A percentile compares a stretch with the other conserved stretches of the same genome.
phyloP scores from a whole-genome alignment of 1,284 basidiomycete genomes.

The Hortiboletus rubellus region DNA sequence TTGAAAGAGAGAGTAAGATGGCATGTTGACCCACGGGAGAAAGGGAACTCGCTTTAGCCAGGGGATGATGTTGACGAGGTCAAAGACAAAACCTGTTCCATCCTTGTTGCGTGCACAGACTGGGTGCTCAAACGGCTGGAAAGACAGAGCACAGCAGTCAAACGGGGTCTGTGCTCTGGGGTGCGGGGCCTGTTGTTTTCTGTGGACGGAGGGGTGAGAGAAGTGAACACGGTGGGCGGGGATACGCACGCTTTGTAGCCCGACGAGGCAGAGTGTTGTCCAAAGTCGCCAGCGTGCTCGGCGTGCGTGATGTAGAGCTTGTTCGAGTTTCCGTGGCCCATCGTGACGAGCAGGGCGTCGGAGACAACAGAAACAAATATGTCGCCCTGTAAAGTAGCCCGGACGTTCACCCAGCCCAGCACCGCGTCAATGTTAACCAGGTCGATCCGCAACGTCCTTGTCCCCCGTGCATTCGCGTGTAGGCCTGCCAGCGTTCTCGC shows the following conservation, averaged over 20 bases:
- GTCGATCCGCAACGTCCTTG: conserved; percentile 31
- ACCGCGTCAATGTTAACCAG: conserved; percentile 38
- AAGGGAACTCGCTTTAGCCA: conserved; percentile 79
- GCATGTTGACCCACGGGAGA: conserved; percentile 10
- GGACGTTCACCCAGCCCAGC: not conserved
- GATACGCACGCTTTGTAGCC: conserved; percentile 66
- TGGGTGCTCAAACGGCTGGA: conserved; percentile 88
- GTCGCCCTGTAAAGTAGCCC: not conserved
- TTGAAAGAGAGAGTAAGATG: conserved; percentile 34
- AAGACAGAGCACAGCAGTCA: conserved; percentile 91
- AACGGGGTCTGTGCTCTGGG: conserved; percentile 72
- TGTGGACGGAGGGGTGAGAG: conserved; percentile 30
- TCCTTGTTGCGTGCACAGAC: conserved; percentile 83
- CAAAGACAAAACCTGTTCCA: conserved; percentile 81
- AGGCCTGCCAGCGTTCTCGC: conserved; percentile 19
- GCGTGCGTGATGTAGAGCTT: conserved; percentile 86
- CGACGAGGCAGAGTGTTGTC: conserved; percentile 70
- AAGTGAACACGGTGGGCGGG: not conserved
- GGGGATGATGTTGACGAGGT: conserved; percentile 87
- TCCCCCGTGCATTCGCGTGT: conserved; percentile 19
- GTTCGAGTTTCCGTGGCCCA: conserved; percentile 86
- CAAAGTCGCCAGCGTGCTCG: conserved; percentile 76
- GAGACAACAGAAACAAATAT: conserved; percentile 8
- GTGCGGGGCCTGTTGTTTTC: conserved; percentile 65
- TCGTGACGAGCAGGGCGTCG: conserved; percentile 26